These are phyloP conservation scores for Saccharomycopsis selenospora DNA, from an alignment of 805 yeast species.

Conservation along the genomic window DNA sequence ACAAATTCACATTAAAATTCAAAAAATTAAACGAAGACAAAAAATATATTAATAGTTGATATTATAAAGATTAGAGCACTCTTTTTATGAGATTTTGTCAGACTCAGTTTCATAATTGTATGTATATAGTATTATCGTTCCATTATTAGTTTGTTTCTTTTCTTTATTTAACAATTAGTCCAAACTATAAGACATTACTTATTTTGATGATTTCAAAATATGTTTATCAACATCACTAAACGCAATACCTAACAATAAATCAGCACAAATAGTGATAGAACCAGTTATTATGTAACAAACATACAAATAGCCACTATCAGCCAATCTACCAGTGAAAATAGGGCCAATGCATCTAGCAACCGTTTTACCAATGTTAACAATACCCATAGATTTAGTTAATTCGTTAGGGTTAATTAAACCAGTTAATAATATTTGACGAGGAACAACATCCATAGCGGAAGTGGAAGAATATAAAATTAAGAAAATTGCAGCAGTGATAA, in stretches of 20 bases:
- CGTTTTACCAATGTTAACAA: conserved; percentile 81
- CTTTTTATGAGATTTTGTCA: no score
- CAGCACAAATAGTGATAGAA: conserved; percentile 38
- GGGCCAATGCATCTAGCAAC: conserved; percentile 82
- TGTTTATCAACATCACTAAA: conserved; percentile 31
- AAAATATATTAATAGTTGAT: no score
- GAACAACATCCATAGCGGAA: conserved; percentile 85
- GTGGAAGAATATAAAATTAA: conserved; percentile 54
- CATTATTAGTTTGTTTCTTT: no score
- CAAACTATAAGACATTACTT: no score
- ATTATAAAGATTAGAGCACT: no score
- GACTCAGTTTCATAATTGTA: no score
- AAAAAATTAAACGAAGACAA: no score
- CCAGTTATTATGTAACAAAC: conserved; percentile 47
- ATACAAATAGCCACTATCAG: conserved; percentile 41
- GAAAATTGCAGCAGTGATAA: conserved; percentile 38
- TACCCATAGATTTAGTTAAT: conserved; percentile 71
- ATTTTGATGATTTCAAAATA: no score
- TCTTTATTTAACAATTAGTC: no score
- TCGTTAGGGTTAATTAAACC: conserved; percentile 56
- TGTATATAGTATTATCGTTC: no score
- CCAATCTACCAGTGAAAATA: conserved; percentile 65
- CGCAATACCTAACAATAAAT: conserved; percentile 27
- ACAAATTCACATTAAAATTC: no score
- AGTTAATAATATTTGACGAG: conserved; percentile 75